phyloP scores from a whole-genome alignment of 129 eudicot species.

The Chrysanthemum lavandulifolium region DNA sequence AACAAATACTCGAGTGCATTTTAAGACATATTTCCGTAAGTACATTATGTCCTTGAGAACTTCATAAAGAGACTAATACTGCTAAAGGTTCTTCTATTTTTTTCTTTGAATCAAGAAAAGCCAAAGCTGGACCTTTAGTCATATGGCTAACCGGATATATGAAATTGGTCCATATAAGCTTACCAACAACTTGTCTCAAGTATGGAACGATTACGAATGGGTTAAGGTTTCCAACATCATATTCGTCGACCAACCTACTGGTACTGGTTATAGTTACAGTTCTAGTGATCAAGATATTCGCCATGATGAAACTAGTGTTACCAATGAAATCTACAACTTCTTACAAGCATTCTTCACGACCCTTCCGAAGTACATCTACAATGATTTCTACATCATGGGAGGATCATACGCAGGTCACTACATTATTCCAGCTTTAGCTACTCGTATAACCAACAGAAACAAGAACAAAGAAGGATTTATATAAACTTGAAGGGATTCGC shows the following conservation, averaged over 20 bases:
- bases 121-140: constrained; percentile 51
- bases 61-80: too few species aligned
- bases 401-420: constrained; percentile 8
- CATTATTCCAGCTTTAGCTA: too few species aligned
- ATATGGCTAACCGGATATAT: constrained; percentile 84
- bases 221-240: constrained; percentile 50
- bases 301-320: not conserved
- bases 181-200: constrained; percentile 52
- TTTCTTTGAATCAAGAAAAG: constrained; percentile 14
- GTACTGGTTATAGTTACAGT: constrained; percentile 16
- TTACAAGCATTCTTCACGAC: constrained; percentile 13
- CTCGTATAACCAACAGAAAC: not conserved
- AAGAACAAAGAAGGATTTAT: not conserved
- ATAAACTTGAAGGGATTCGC: not conserved
- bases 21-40: too few species aligned
- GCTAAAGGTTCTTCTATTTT: not conserved
- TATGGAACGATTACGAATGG: constrained; percentile 86
- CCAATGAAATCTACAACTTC: constrained; percentile 3
- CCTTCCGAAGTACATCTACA: not conserved
- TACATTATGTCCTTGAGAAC: too few species aligned
- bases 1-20: too few species aligned
- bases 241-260: constrained; percentile 5
- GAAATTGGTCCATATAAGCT: constrained; percentile 84
- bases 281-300: constrained; percentile 4
- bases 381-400: constrained; percentile 4